Conservation (phyloP, 148 eudicot genomes). For the Agrostemma githago region DNA sequence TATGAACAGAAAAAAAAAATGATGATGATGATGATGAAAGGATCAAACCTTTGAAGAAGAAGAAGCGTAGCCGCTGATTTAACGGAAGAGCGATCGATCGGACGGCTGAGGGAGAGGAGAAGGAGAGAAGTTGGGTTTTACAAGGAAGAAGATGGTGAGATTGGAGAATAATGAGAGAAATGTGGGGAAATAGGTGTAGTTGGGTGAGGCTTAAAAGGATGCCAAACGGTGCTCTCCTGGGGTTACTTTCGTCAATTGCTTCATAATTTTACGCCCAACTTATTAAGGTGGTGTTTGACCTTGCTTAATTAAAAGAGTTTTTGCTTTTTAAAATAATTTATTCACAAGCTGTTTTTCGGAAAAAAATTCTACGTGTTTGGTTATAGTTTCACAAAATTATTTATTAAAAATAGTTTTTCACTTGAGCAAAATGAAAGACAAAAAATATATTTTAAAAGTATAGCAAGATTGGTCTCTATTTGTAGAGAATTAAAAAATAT, state of each 20-base stretch:
- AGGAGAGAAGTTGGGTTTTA: constrained; percentile 1
- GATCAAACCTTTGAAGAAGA: constrained; percentile 21
- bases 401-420: too few relatives aligned
- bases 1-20: neutral
- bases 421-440: too few relatives aligned
- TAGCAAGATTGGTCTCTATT: too few relatives aligned
- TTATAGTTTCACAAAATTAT: too few relatives aligned
- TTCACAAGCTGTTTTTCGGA: too few relatives aligned
- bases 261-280: too few relatives aligned
- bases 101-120: constrained; percentile 20
- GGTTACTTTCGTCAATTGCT: neutral
- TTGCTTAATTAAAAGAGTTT: too few relatives aligned
- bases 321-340: too few relatives aligned
- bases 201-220: neutral
- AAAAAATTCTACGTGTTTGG: too few relatives aligned
- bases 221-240: neutral
- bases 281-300: too few relatives aligned
- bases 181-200: neutral
- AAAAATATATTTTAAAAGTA: too few relatives aligned
- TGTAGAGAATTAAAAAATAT: too few relatives aligned
- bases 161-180: neutral
- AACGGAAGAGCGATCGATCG: constrained; percentile 10
- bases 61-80: neutral
- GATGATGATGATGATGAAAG: constrained; percentile 12
- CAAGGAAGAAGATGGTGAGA: neutral